A percentile compares a stretch with the other conserved stretches of the same genome.
These are phyloP conservation scores for Puccinia sorghi DNA, from an alignment of 1,284 basidiomycete species.

Conservation along the genomic window DNA sequence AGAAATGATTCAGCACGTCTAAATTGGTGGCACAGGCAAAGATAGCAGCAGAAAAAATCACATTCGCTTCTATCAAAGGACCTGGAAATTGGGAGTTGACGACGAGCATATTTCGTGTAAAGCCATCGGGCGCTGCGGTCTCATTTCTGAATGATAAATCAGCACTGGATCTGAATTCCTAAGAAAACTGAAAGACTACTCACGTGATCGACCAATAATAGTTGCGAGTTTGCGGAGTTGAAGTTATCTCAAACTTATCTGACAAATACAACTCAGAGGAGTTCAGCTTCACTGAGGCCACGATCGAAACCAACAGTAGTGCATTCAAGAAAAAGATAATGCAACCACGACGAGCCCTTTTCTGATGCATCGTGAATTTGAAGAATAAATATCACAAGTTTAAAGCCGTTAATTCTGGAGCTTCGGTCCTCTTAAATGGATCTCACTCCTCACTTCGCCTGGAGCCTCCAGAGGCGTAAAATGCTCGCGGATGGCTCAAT, in stretches of 20 bases:
- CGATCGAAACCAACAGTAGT: constrained; percentile 2
- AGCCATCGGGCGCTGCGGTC: constrained; percentile 24
- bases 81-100: constrained; percentile 63
- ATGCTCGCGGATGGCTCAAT: neutral
- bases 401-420: neutral
- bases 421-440: neutral
- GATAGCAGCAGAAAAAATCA: neutral
- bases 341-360: too few species aligned
- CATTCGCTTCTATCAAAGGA: constrained; percentile 60
- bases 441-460: neutral
- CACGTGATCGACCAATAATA: constrained; percentile 32
- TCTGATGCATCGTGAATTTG: neutral
- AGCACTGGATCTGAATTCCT: neutral
- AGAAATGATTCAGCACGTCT: constrained; percentile 36
- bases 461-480: neutral
- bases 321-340: constrained; percentile 1
- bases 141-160: constrained; percentile 17
- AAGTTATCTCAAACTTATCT: constrained; percentile 25
- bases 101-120: constrained; percentile 55
- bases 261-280: constrained; percentile 16
- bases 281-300: neutral
- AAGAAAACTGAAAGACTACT: neutral
- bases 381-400: neutral
- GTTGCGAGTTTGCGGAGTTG: constrained; percentile 1
- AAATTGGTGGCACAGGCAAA: neutral